Base-by-base conservation (phyloP, 2,329 filamentous ascomycete genomes). In the Madurella fahalii region DNA sequence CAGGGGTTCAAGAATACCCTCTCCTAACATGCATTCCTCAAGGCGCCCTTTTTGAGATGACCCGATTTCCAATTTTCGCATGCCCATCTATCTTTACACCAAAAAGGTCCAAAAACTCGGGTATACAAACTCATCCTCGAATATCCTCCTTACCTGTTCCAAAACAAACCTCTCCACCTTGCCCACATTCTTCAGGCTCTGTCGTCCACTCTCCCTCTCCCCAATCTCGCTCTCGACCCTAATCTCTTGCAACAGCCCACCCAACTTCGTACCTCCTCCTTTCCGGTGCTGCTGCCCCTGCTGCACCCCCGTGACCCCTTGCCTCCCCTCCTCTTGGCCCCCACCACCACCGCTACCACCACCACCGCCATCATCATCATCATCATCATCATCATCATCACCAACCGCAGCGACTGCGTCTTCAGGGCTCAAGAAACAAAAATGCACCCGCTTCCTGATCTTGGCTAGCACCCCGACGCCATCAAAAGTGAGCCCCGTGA, bases 51-150 rank as follows among this genome's bases (percentile, higher is more conserved):
- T 34, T 49, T 52, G 42, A 47, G 46, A 48, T 47, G 34, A 4
- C 13, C 34, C 34, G 11, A 37, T 11, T 37, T 5, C 2, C 34
- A 15, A 13, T 39, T 31, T 41, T 8, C 17, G 16, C 20, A 9
- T 11, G 15, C 15, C 12, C 20, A 20, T 25, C 31, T 40, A 16
- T 7, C 37, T n/a, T n/a, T 50, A 58, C 7, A 97, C 86, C 64
- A 99, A 75, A 71, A 97, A 96, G 1, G 93, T 97, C 92, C 93
- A 97, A 72, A 95, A 97, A 71, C 92, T 96, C 43, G 94, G 94
- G 74, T 95, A 97, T 58, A 97, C 92, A 74, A 97, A 94, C 71
- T 99, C 94, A 68, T 97, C 94, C 72, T 99, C 94, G 67, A 99
- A 97, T 64, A 99, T 97, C 67, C 91, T 83, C 68, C 93, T 85